Evolutionary conservation across 1,139 yeast species (phyloP), one percentile per base, ranked within the genome.

Genomic region (Yamadazyma dushanensis): DNA sequence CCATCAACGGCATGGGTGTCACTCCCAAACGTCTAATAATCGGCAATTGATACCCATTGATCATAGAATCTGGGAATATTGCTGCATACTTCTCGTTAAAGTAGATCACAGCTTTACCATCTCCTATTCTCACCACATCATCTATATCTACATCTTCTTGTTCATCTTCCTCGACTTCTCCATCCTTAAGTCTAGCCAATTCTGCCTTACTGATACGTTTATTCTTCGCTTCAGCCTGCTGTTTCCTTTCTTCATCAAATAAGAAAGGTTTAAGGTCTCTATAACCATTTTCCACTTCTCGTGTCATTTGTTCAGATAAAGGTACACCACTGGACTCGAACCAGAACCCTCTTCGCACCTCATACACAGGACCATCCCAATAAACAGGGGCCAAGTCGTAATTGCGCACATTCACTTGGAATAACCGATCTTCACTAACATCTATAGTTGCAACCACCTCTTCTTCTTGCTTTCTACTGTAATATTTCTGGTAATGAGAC

Each of bases 291-390:
- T 90, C 97, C 14, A 90, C 53, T 36, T 76, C 78, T 2, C 66
- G 61, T 0, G 95, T 66, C 4, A 83, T 39, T 1, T 61, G 56
- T 7, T 65, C 66, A 3, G 72, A 58, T 18, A 88, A 59, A 0
- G 97, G 97, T 5, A 57, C 53, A 3, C 83, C 80, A 36, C 76
- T 76, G 4, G 74, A 57, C 33, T 70, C 65, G 53, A 87, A 88
- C 98, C 98, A 90, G 1, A 80, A 59, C 0, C 96, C 96, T 34
- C 97, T 63, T 25, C 96, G 69, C 1, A 90, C 86, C 44, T 85
- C 92, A 53, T 80, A 92, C 1, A 69, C 63, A 0, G 97, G 95
- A 1, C 97, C 97, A 3, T 79, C 82, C 97, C 97, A 90, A 56
- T 82, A 90, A 0, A 83, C 74, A 0, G 97, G 95, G 1, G 63